phyloP scores from a whole-genome alignment of 2,329 filamentous ascomycete genomes.

The Fusarium avenaceum region DNA sequence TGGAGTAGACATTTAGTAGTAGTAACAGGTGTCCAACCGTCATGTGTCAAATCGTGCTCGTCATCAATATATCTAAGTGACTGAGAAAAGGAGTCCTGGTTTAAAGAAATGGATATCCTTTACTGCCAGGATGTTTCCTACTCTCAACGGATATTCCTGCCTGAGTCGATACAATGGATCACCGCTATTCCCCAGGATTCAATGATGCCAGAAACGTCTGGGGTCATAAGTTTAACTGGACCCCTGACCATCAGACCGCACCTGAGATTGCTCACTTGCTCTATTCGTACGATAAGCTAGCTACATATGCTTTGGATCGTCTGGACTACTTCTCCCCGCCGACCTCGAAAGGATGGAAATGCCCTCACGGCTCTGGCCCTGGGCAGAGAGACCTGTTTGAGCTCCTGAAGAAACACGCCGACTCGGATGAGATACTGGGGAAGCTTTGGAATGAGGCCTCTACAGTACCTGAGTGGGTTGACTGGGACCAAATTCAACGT shows the following conservation, averaged over 20 bases:
- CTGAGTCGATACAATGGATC: slow-evolving; percentile 26
- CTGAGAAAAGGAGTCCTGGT: background rate
- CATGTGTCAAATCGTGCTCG: slow-evolving; percentile 33
- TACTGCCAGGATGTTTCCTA: background rate
- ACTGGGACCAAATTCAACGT: slow-evolving; percentile 80
- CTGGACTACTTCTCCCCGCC: slow-evolving; percentile 70
- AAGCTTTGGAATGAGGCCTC: slow-evolving; percentile 76
- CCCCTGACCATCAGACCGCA: slow-evolving; percentile 70
- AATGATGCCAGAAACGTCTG: slow-evolving; percentile 39
- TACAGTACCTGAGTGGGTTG: slow-evolving; percentile 79
- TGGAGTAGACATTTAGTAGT: background rate
- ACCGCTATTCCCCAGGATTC: slow-evolving; percentile 1
- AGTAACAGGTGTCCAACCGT: slow-evolving; percentile 11
- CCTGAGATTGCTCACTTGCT: slow-evolving; percentile 72
- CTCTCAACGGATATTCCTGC: background rate
- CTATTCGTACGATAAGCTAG: slow-evolving; percentile 76
- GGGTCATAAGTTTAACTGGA: slow-evolving; percentile 76
- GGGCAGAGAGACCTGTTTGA: slow-evolving; percentile 71
- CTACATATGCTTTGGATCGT: slow-evolving; percentile 73
- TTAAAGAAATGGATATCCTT: slow-evolving; percentile 9
- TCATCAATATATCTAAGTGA: slow-evolving; percentile 12
- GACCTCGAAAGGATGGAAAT: slow-evolving; percentile 48
- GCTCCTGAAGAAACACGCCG: slow-evolving; percentile 70
- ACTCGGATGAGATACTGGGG: slow-evolving; percentile 65
- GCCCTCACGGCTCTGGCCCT: slow-evolving; percentile 46